Percentiles rank a stretch among this genome's conserved stretches.
Evolutionary conservation across 148 eudicot genomes (phyloP).

Genomic region (Chenopodium formosanum): DNA sequence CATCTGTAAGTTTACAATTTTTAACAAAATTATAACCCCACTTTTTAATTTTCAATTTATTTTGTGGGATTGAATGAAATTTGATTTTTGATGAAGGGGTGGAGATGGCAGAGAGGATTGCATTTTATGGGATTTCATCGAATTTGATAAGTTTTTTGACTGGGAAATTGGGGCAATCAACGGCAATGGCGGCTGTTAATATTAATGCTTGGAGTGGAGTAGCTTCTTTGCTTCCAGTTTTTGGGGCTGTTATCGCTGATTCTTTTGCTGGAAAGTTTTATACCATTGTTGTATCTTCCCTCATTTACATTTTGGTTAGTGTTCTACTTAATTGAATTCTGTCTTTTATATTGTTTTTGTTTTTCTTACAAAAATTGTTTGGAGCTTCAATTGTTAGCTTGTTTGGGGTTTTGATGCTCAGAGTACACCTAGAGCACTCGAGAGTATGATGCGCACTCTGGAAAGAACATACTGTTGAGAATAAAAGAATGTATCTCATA

Average conservation of each 20-base stretch:
- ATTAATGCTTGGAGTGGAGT: constrained; percentile 48
- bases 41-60: not conserved
- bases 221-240: constrained; percentile 38
- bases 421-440: too few relatives aligned
- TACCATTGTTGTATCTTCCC: constrained; percentile 34
- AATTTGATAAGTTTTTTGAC: constrained; percentile 38
- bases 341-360: not conserved
- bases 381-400: not conserved
- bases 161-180: constrained; percentile 41
- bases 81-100: constrained; percentile 16
- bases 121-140: constrained; percentile 34
- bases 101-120: constrained; percentile 35
- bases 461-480: too few relatives aligned
- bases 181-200: constrained; percentile 43
- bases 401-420: not conserved
- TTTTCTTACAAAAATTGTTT: not conserved
- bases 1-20: constrained; percentile 35
- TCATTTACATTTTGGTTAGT: constrained; percentile 45
- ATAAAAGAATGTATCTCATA: too few relatives aligned
- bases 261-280: constrained; percentile 40
- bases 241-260: constrained; percentile 50
- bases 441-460: too few relatives aligned
- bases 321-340: not conserved
- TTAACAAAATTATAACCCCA: not conserved
- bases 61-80: not conserved